phyloP scores from a whole-genome alignment of 2,329 filamentous ascomycete genomes.

The Alternaria metachromatica region DNA sequence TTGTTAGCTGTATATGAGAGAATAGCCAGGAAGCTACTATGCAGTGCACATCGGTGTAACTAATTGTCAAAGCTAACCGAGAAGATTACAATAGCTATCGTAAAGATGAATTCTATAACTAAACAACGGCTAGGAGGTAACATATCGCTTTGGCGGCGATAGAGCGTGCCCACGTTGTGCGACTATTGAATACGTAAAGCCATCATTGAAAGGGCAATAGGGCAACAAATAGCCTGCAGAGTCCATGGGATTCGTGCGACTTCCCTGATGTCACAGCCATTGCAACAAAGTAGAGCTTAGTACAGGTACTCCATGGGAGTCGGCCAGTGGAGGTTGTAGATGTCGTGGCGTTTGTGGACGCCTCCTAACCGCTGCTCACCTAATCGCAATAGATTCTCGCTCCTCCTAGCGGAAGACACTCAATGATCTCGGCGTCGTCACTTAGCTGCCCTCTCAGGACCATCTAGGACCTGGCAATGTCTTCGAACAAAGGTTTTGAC shows the following conservation, averaged over 20 bases:
- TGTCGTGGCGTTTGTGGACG: not conserved
- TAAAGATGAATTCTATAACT: too few relatives aligned
- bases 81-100: not conserved
- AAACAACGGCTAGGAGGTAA: not conserved
- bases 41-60: not conserved
- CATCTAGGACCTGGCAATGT: not conserved
- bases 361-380: not conserved
- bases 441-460: not conserved
- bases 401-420: not conserved
- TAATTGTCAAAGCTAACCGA: not conserved
- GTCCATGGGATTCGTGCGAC: too few relatives aligned
- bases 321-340: not conserved
- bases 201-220: not conserved
- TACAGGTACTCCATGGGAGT: not conserved
- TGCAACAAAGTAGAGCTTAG: too few relatives aligned
- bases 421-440: not conserved
- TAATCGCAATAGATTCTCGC: not conserved
- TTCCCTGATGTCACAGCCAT: too few relatives aligned
- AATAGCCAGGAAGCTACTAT: not conserved
- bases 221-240: too few relatives aligned
- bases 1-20: fast-evolving
- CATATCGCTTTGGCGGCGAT: not conserved
- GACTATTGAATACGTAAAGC: not conserved
- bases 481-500: not conserved
- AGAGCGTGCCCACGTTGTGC: not conserved